Evolutionary conservation across 75 land plant species (phyloP).

Genomic region (Larix kaempferi): DNA sequence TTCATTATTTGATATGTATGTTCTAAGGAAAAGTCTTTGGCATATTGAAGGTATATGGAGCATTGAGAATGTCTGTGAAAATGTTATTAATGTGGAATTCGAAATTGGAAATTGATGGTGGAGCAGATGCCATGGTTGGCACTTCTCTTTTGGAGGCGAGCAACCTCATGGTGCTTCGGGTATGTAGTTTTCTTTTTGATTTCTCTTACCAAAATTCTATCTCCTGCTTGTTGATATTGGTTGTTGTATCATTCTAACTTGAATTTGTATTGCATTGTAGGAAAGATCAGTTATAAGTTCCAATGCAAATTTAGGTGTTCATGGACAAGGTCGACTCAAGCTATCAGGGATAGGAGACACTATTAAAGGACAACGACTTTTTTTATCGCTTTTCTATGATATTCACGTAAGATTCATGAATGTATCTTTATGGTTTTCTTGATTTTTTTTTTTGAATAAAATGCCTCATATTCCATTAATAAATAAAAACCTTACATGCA

Average conservation of each 20-base stretch:
- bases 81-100: slow-evolving; percentile 98
- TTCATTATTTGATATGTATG: no score
- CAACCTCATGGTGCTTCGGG: slow-evolving; percentile 84
- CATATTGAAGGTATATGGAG: slow-evolving; percentile 86
- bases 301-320: slow-evolving; percentile 86
- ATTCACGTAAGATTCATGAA: slow-evolving; percentile 59
- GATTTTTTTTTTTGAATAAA: no score
- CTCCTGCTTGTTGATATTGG: background rate
- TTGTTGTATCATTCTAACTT: background rate
- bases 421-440: slow-evolving; percentile 1
- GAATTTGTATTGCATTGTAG: slow-evolving; percentile 31
- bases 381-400: slow-evolving; percentile 81
- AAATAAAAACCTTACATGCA: no score
- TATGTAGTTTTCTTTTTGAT: slow-evolving; percentile 15
- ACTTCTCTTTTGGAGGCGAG: slow-evolving; percentile 86
- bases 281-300: slow-evolving; percentile 74
- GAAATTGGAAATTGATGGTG: slow-evolving; percentile 79
- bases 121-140: slow-evolving; percentile 64
- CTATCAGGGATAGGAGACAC: slow-evolving; percentile 80
- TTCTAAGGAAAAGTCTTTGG: background rate
- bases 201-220: background rate
- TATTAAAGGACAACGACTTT: slow-evolving; percentile 80
- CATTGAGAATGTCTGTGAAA: slow-evolving; percentile 77
- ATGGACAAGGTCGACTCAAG: slow-evolving; percentile 88
- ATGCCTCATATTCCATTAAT: no score